Percentiles rank a stretch among this genome's conserved stretches.
phyloP scores from a whole-genome alignment of 176 grass and related monocot species.

The Otatea glauca region DNA sequence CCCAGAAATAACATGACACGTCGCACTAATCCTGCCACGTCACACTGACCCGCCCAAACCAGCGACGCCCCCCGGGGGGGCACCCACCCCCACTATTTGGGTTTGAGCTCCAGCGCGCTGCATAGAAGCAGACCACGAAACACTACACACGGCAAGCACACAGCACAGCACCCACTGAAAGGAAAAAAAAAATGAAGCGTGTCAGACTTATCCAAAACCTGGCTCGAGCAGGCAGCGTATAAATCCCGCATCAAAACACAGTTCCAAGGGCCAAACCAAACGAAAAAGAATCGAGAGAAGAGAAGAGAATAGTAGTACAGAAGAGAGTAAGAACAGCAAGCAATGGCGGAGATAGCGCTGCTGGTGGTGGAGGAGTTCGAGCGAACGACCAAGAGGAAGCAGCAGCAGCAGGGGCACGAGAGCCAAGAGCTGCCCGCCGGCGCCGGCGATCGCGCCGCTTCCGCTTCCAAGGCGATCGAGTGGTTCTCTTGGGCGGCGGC shows the following conservation, averaged over 20 bases:
- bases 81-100: too few relatives aligned
- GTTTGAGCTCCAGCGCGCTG: not conserved
- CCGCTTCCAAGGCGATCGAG: not conserved
- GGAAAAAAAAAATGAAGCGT: not conserved
- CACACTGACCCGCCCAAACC: too few relatives aligned
- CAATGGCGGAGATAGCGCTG: constrained; percentile 48
- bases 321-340: not conserved
- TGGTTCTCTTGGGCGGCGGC: not conserved
- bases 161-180: not conserved
- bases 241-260: not conserved
- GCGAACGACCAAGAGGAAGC: constrained; percentile 5
- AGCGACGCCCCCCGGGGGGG: too few relatives aligned
- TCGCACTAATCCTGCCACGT: too few relatives aligned
- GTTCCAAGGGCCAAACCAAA: not conserved
- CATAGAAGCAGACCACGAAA: not conserved
- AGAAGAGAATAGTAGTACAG: not conserved
- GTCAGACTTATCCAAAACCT: constrained; percentile 31
- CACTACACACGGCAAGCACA: not conserved
- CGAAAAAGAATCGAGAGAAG: not conserved
- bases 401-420: not conserved
- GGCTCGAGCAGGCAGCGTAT: not conserved
- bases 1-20: too few relatives aligned
- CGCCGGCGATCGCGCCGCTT: not conserved
- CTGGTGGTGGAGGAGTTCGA: constrained; percentile 35
- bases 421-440: not conserved